Conservation (phyloP, 2,329 filamentous ascomycete species). For the Penicillium sp. region DNA sequence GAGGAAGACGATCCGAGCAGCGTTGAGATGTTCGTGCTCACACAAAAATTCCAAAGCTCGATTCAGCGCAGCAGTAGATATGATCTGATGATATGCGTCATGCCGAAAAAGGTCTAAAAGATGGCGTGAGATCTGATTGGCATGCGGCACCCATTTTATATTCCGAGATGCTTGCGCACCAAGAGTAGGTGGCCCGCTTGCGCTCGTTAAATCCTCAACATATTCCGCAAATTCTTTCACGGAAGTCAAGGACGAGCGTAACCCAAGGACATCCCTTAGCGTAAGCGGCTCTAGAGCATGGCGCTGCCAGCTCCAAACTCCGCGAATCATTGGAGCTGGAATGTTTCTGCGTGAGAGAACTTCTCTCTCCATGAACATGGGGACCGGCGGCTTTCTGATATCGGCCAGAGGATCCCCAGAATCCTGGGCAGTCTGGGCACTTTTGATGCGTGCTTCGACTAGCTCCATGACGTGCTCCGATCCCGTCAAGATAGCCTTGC, state of each 20-base stretch:
- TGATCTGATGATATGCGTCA: slow-evolving; percentile 26
- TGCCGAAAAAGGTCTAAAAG: slow-evolving; percentile 31
- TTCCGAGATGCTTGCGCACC: not conserved
- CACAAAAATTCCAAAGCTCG: slow-evolving; percentile 41
- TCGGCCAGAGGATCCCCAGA: slow-evolving; percentile 31
- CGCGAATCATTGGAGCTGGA: slow-evolving; percentile 31
- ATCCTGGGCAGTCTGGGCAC: slow-evolving; percentile 24
- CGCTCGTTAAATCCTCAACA: slow-evolving; percentile 38
- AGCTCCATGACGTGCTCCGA: slow-evolving; percentile 34
- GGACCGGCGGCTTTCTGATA: slow-evolving; percentile 28
- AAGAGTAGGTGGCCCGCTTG: slow-evolving; percentile 14
- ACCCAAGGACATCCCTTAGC: slow-evolving; percentile 16
- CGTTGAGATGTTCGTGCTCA: slow-evolving; percentile 30
- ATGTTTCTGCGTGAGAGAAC: slow-evolving; percentile 23
- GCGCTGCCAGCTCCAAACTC: slow-evolving; percentile 27
- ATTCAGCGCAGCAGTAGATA: slow-evolving; percentile 47
- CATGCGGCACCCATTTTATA: slow-evolving; percentile 3
- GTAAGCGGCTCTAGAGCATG: not conserved
- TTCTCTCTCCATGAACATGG: slow-evolving; percentile 31
- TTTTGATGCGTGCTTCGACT: slow-evolving; percentile 29
- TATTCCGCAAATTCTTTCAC: slow-evolving; percentile 40
- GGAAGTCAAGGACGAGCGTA: slow-evolving; percentile 26
- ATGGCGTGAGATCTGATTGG: slow-evolving; percentile 25
- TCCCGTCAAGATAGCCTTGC: slow-evolving; percentile 37
- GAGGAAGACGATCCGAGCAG: slow-evolving; percentile 36